Conservation (phyloP, 352 stramenopile genomes). For the Phytophthora meadii region DNA sequence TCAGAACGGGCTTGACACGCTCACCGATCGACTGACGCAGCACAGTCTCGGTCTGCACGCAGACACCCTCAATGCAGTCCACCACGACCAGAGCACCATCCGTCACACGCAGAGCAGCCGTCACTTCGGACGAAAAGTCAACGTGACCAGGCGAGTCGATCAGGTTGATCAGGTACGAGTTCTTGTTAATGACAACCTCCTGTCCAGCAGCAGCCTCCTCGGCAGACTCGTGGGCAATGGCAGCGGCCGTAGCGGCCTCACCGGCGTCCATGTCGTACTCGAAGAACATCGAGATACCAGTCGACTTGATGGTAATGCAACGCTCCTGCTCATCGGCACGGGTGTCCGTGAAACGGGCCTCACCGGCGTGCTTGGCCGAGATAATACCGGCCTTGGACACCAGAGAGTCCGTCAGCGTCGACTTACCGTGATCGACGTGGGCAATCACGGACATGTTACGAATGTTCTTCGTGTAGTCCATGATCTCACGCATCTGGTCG, state of each 20-base stretch:
- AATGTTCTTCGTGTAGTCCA: constrained; percentile 99
- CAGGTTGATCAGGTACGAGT: constrained; percentile 99
- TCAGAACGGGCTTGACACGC: constrained; percentile 98
- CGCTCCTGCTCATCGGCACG: constrained; percentile 99
- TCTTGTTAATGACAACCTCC: constrained; percentile 94
- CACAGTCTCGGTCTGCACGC: constrained; percentile 99
- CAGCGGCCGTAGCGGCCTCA: constrained; percentile 81
- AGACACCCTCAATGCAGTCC: constrained; percentile 99
- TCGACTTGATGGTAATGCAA: constrained; percentile 99
- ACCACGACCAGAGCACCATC: constrained; percentile 99
- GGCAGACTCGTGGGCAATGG: constrained; percentile 61
- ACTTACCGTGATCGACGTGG: constrained; percentile 99
- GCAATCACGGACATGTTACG: constrained; percentile 99
- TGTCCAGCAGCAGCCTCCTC: constrained; percentile 43
- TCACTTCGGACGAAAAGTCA: constrained; percentile 99
- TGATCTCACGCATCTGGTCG: constrained; percentile 98
- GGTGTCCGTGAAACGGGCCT: constrained; percentile 99
- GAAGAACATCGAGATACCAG: constrained; percentile 99
- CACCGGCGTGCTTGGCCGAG: constrained; percentile 97
- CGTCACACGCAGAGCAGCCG: constrained; percentile 98
- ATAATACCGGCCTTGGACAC: constrained; percentile 99
- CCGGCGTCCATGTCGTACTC: constrained; percentile 98
- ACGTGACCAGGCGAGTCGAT: constrained; percentile 99
- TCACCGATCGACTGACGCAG: constrained; percentile 98
- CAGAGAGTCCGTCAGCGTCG: constrained; percentile 98